Base-by-base conservation (phyloP, 1,139 yeast genomes). In the Candida sojae region DNA sequence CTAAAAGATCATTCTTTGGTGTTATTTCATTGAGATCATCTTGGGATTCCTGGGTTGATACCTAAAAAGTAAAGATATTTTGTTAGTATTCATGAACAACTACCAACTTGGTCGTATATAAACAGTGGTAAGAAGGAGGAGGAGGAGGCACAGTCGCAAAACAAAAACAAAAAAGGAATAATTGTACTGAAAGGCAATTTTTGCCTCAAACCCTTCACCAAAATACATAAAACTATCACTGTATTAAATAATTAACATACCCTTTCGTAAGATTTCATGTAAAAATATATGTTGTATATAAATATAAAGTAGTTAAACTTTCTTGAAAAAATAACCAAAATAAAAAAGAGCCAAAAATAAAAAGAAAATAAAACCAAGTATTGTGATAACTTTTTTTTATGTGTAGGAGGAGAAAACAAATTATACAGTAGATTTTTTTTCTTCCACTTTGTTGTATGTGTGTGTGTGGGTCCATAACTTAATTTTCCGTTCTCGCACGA, bases 221-320 rank as follows among this genome's bases (percentile, higher is more conserved):
- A 37, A 17, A 26, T 17, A 17, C 21, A 17, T n/a, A n/a, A n/a
- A n/a, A n/a, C 21, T 13, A 33, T 17, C 21, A 11, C 9, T 12
- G 9, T n/a, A 5, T 21, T n/a, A 10, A 9, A 11, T 8, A 36
- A 21, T 37, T 25, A 13, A 40, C 43, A 40, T 40, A 40, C 43
- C 32, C 43, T 40, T 23, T 40, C 43, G 36, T 40, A 32, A 32
- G 35, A 10, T 39, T 11, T 30, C 42, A 39, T 39, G 13, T 39
- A 17, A 13, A 17, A 21, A 11, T 31, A 33, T 33, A 17, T 17
- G 21, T 17, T 17, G 21, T 17, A 2, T 2, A 17, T 17, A 17
- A 17, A 17, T 17, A 17, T 2, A 3, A 17, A 17, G 21, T 17
- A 17, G 3, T 17, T 17, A 17, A 17, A 17, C 3, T 17, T 2